phyloP scores from a whole-genome alignment of 495 filamentous ascomycete species.

The Apodospora peruviana region DNA sequence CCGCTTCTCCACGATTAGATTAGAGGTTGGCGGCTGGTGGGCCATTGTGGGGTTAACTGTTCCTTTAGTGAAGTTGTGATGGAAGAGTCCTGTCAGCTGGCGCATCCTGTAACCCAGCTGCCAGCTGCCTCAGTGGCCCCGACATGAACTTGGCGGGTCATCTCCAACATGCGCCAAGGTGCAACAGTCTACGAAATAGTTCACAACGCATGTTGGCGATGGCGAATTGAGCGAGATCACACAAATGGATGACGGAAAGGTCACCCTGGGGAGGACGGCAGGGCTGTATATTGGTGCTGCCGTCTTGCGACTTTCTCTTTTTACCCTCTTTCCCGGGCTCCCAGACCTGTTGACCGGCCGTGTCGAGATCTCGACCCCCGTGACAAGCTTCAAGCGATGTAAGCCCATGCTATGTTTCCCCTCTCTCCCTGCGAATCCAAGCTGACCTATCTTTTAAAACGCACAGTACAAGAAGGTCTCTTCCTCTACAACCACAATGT shows the following conservation, averaged over 20 bases:
- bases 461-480: constrained; percentile 84
- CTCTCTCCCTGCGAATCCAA: neutral
- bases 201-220: constrained; percentile 11
- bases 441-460: constrained; percentile 1
- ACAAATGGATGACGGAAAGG: constrained; percentile 38
- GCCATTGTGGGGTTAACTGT: too few species aligned
- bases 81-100: neutral
- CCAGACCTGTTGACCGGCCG: constrained; percentile 82
- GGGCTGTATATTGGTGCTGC: constrained; percentile 72
- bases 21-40: constrained; percentile 3
- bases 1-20: constrained; percentile 24
- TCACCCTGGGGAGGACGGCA: constrained; percentile 55
- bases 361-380: constrained; percentile 93
- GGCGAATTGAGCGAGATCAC: constrained; percentile 28
- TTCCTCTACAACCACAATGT: constrained; percentile 95
- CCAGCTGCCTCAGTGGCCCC: too few species aligned
- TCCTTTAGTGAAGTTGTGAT: too few species aligned
- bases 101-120: too few species aligned
- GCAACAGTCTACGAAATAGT: too few species aligned
- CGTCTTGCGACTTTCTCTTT: constrained; percentile 72
- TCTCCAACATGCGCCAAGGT: too few species aligned
- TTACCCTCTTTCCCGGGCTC: constrained; percentile 73
- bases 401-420: constrained; percentile 24
- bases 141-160: too few species aligned
- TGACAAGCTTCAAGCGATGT: constrained; percentile 97